Conservation (phyloP, 441 rosid genomes). For the Melastoma candidum region DNA sequence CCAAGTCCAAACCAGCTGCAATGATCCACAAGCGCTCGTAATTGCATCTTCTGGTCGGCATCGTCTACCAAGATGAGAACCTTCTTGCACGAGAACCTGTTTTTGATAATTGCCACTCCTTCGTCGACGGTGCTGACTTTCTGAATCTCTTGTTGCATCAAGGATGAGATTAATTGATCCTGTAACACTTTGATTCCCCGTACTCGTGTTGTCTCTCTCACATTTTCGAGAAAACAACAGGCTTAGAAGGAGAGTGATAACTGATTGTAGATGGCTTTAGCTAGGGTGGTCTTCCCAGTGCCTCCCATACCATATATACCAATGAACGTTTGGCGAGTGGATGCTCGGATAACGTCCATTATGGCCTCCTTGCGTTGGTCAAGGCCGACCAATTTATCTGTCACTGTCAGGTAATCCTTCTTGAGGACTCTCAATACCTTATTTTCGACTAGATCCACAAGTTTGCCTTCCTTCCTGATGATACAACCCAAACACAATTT, state of each 20-base stretch:
- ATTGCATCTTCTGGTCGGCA: background rate
- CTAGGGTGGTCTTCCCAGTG: background rate
- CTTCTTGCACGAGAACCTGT: background rate
- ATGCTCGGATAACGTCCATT: background rate
- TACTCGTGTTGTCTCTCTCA: background rate
- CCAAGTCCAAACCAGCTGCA: background rate
- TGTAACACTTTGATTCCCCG: background rate
- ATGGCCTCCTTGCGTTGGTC: background rate
- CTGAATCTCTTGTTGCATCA: background rate
- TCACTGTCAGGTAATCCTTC: background rate
- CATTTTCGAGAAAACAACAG: constrained; percentile 2
- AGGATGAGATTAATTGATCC: background rate
- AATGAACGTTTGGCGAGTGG: background rate
- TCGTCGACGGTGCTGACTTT: background rate
- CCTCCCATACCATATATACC: constrained; percentile 6
- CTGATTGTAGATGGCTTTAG: constrained; percentile 1
- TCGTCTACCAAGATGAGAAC: constrained; percentile 7
- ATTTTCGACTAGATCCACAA: background rate
- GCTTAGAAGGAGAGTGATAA: background rate
- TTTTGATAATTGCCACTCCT: background rate
- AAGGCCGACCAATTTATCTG: constrained; percentile 3
- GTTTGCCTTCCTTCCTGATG: constrained; percentile 5
- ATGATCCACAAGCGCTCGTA: background rate
- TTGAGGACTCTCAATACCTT: background rate
- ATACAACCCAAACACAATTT: too few relatives aligned